Evolutionary conservation across 2,329 filamentous ascomycete genomes (phyloP).

Genomic region (Ceratocystis ficicola): DNA sequence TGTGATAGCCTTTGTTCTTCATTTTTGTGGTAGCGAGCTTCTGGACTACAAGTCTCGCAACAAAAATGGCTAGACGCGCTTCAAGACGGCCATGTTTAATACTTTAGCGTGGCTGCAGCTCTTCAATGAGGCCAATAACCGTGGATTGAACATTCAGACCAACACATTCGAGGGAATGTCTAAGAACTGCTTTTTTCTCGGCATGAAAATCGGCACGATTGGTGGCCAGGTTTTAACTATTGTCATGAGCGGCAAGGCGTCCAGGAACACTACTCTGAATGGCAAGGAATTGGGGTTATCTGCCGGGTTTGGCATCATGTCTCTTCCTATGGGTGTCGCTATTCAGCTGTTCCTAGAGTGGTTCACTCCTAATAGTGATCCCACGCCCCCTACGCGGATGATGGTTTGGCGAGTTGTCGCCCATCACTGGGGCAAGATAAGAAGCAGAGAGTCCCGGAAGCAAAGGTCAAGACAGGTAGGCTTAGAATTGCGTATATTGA

Average conservation of each 20-base stretch:
- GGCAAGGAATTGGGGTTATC: conserved; percentile 73
- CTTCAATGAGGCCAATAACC: conserved; percentile 75
- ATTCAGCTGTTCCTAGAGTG: conserved; percentile 60
- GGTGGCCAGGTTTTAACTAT: conserved; percentile 76
- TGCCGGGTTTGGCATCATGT: conserved; percentile 61
- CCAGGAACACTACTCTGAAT: conserved; percentile 53
- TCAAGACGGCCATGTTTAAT: conserved; percentile 55
- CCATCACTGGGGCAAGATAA: too few species aligned
- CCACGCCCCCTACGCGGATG: conserved; percentile 16
- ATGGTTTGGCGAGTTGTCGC: conserved; percentile 11
- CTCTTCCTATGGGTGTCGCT: conserved; percentile 59
- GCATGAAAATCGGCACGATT: conserved; percentile 70
- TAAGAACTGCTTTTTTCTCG: conserved; percentile 69
- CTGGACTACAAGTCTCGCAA: conserved; percentile 37
- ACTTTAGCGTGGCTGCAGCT: conserved; percentile 63
- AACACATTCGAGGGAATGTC: conserved; percentile 78
- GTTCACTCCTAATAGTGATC: conserved; percentile 25
- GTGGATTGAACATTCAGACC: conserved; percentile 72
- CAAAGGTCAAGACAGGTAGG: not conserved
- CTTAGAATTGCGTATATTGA: not conserved
- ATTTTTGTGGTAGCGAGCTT: conserved; percentile 48
- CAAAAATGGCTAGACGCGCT: conserved; percentile 32
- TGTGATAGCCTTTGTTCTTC: conserved; percentile 44
- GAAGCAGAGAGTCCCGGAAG: not conserved
- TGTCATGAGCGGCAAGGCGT: conserved; percentile 65